phyloP scores from a whole-genome alignment of 345 rosid genomes.

The Laguncularia racemosa region DNA sequence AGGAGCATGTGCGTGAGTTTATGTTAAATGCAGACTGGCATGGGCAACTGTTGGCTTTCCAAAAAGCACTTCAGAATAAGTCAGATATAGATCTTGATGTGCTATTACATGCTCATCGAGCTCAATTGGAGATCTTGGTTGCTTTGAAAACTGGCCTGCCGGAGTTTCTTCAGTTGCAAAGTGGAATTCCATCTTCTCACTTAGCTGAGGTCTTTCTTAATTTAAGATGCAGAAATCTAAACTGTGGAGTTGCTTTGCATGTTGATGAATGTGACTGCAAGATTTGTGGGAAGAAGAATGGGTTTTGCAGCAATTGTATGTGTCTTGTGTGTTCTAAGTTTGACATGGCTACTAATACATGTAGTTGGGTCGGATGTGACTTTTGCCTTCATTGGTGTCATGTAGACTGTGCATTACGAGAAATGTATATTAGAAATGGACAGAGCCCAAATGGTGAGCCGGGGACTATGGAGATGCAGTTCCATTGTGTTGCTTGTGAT shows the following conservation, averaged over 20 bases:
- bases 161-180: constrained; percentile 60
- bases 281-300: constrained; percentile 73
- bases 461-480: constrained; percentile 78
- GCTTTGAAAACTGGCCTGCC: constrained; percentile 64
- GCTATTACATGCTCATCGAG: constrained; percentile 53
- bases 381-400: constrained; percentile 98
- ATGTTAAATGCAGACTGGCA: constrained; percentile 62
- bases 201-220: constrained; percentile 86
- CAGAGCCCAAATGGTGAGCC: constrained; percentile 40
- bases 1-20: constrained; percentile 68
- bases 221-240: constrained; percentile 69
- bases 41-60: constrained; percentile 39
- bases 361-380: constrained; percentile 99
- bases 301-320: constrained; percentile 95
- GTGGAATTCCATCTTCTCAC: constrained; percentile 46
- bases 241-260: constrained; percentile 61
- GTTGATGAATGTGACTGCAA: constrained; percentile 95
- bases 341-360: constrained; percentile 91
- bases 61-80: constrained; percentile 50
- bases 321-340: constrained; percentile 90
- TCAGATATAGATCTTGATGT: constrained; percentile 56
- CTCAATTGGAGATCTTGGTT: constrained; percentile 82
- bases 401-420: constrained; percentile 80
- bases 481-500: constrained; percentile 87
- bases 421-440: constrained; percentile 75